Conservation (phyloP, 2,329 filamentous ascomycete species). For the Myriosclerotinia scirpicola region DNA sequence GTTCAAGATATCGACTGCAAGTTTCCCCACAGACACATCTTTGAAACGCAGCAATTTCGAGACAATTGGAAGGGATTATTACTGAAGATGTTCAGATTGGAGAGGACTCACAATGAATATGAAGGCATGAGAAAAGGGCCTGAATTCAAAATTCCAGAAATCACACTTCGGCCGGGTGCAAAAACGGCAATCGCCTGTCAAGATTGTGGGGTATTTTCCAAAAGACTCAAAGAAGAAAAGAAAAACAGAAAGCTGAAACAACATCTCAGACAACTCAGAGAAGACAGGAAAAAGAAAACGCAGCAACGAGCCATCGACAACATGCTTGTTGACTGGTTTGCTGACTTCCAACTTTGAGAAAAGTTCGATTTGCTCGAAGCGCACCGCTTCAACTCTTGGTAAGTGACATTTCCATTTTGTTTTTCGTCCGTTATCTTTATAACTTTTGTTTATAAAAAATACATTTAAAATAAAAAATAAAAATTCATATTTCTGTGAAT, state of each 20-base stretch:
- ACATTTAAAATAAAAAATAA: not conserved
- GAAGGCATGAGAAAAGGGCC: not conserved
- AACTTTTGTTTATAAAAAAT: not conserved
- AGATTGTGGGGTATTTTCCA: not conserved
- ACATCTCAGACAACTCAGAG: too few species aligned
- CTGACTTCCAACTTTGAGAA: too few species aligned
- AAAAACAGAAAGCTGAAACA: not conserved
- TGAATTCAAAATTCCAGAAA: not conserved
- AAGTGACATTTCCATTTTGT: not conserved
- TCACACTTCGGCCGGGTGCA: not conserved
- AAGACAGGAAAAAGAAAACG: too few species aligned
- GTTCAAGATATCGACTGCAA: not conserved
- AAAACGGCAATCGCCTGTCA: not conserved
- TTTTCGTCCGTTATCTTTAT: not conserved
- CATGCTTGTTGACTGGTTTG: too few species aligned
- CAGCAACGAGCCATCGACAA: too few species aligned
- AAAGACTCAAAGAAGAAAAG: not conserved
- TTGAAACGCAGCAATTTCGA: not conserved
- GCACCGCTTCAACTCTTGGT: not conserved
- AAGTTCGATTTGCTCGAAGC: too few species aligned
- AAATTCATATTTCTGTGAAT: not conserved
- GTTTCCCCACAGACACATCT: not conserved
- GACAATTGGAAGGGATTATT: not conserved
- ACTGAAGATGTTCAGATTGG: not conserved
- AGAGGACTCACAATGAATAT: not conserved